Conservation (phyloP, 306 rosid species). For the Vicia villosa region DNA sequence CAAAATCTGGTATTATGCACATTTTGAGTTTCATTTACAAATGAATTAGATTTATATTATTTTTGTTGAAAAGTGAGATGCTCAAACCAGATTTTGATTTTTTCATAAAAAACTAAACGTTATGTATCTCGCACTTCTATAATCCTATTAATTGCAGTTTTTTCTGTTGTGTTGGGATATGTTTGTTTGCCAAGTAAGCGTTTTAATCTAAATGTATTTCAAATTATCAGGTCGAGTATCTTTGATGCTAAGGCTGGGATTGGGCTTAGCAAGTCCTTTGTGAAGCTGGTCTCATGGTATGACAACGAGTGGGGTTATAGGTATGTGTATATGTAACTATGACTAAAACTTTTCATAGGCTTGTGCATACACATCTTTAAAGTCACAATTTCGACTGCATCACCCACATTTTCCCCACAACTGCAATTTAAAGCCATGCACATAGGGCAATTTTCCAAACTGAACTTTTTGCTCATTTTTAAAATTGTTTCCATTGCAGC, state of each 20-base stretch:
- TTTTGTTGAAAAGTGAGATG: conserved; percentile 10
- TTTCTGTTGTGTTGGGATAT: neutral
- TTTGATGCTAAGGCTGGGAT: conserved; percentile 97
- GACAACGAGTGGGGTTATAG: conserved; percentile 99
- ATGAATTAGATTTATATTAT: neutral
- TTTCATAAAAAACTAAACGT: neutral
- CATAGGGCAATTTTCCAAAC: neutral
- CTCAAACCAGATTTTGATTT: conserved; percentile 5
- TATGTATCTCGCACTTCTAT: neutral
- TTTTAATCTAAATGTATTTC: neutral
- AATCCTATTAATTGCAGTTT: neutral
- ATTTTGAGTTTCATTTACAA: neutral
- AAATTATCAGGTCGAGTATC: conserved; percentile 78
- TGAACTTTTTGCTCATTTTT: neutral
- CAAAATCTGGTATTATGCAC: neutral
- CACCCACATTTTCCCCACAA: no score
- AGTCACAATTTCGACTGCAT: no score
- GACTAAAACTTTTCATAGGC: neutral
- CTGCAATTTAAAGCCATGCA: neutral
- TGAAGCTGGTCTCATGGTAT: conserved; percentile 92
- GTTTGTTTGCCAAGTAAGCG: neutral
- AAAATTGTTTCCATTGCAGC: conserved; percentile 49
- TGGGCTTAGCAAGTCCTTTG: conserved; percentile 72
- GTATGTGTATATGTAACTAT: conserved; percentile 39
- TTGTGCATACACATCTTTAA: neutral